A percentile compares a stretch with the other conserved stretches of the same genome.
Evolutionary conservation across 352 stramenopile species (phyloP).

Genomic region (Globisporangium spinosum): DNA sequence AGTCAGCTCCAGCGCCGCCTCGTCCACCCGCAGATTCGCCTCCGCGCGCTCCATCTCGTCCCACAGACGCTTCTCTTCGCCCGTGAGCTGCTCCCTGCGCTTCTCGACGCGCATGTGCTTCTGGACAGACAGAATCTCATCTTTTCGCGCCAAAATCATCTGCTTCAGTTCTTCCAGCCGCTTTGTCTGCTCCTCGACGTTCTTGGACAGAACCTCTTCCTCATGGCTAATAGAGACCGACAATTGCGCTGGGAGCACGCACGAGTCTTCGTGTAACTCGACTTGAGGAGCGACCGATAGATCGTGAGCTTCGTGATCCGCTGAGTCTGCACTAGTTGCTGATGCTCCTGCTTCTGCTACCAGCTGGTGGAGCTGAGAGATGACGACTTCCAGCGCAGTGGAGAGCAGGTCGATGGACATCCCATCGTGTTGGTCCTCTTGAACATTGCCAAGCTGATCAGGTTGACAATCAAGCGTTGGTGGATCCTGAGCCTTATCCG

Average conservation of each 20-base stretch:
- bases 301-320: background rate
- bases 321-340: background rate
- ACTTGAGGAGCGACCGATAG: background rate
- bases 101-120: conserved; percentile 49
- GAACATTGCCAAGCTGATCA: background rate
- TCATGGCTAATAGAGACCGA: conserved; percentile 27
- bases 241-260: background rate
- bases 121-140: conserved; percentile 38
- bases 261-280: background rate
- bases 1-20: conserved; percentile 34
- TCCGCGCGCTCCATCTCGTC: conserved; percentile 48
- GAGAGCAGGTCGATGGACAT: conserved; percentile 15
- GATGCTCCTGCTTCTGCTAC: background rate
- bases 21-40: conserved; percentile 31
- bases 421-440: background rate
- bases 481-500: background rate
- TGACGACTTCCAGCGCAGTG: background rate
- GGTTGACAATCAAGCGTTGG: too few relatives aligned
- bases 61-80: conserved; percentile 43
- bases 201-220: conserved; percentile 48
- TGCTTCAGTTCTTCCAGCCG: conserved; percentile 44
- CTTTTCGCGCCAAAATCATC: conserved; percentile 39
- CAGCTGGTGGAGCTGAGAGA: conserved; percentile 6
- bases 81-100: conserved; percentile 37
- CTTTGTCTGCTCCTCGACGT: conserved; percentile 57